Evolutionary conservation across 176 grass and related monocot species (phyloP).

Genomic region (Eremochloa ophiuroides): DNA sequence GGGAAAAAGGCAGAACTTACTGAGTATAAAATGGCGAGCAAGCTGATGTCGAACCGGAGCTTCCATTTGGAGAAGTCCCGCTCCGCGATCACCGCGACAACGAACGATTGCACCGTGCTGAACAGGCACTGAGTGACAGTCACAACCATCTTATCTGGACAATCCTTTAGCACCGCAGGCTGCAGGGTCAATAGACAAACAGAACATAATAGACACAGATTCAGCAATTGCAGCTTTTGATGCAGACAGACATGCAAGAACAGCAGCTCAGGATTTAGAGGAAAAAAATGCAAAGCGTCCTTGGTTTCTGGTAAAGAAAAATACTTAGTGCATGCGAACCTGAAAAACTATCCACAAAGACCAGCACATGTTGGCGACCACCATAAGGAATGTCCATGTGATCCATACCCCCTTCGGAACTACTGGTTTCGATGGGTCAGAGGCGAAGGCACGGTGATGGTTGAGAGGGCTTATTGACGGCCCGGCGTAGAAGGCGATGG

Average conservation of each 20-base stretch:
- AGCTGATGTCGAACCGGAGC: background rate
- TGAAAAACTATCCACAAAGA: background rate
- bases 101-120: conserved; percentile 29
- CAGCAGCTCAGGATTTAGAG: background rate
- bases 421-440: background rate
- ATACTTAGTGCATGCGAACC: background rate
- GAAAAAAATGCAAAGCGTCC: background rate
- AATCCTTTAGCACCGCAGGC: background rate
- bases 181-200: background rate
- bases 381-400: background rate
- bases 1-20: too few relatives aligned
- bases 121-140: conserved; percentile 33
- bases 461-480: background rate
- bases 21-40: background rate
- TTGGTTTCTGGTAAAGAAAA: background rate
- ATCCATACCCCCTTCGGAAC: background rate
- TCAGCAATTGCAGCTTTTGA: background rate
- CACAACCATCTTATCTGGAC: conserved; percentile 27
- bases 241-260: background rate
- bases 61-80: conserved; percentile 40
- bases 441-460: conserved; percentile 3
- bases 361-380: background rate
- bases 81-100: conserved; percentile 23
- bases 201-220: background rate
- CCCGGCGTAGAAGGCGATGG: background rate